Evolutionary conservation across 2,329 filamentous ascomycete genomes (phyloP), one percentile per base, ranked within the genome.

Genomic region (Acrodontium crateriforme): DNA sequence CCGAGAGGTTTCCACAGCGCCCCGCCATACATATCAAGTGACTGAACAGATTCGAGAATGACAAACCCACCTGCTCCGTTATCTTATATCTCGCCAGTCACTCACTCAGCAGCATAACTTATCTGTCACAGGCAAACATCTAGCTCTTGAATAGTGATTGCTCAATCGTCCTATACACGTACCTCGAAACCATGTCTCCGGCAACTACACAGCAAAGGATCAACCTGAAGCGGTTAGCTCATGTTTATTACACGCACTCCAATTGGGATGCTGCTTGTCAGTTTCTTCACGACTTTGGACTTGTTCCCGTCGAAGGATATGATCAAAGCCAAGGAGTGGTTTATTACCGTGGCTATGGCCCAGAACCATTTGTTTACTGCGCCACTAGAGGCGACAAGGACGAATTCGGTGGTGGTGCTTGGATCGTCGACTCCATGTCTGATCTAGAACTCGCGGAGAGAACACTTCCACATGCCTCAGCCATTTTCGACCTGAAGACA

Each of bases 281-380:
- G n/a, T 35, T 35, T 21, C 10, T 32, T 12, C 9, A 11, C 5
- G 29, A 35, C 21, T 35, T 35, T 20, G 32, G 32, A 5, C 12
- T 35, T 6, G 18, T 13, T 8, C 12, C 26, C 23, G 28, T 20
- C 5, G 13, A 15, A n/a, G n/a, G n/a, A 20, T n/a, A n/a, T 13
- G 26, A 29, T 18, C 15, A 11, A 9, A 19, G 11, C 2, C 12
- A 16, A 5, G 24, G 20, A 12, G 38, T 7, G 36, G 53, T 31
- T 11, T 28, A 25, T 16, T 55, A 48, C 34, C 39, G 49, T 10
- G 53, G 53, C n/a, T 55, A 54, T 31, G 53, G 53, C 2, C 32
- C 42, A 0, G 53, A 56, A 21, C 53, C 49, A 14, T 56, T 53
- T 30, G 46, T 56, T 9, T 56, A 56, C 38, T n/a, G n/a, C n/a